phyloP scores from a whole-genome alignment of 176 grass and related monocot genomes.

The Urochloa ruziziensis region DNA sequence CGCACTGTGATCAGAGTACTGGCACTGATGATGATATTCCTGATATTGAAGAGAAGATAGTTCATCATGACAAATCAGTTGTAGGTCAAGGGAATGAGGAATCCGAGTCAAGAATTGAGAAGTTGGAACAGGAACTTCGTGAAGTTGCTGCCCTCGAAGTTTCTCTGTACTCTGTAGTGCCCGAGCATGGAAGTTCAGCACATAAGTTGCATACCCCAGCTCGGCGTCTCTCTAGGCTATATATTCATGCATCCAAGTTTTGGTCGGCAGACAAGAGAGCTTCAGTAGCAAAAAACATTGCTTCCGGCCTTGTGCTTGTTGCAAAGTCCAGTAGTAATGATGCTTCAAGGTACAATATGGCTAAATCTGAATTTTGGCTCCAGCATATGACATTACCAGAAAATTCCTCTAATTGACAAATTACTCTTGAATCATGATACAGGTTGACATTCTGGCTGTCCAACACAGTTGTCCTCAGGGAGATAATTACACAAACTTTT shows the following conservation, averaged over 20 bases:
- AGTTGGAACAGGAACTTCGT: slow-evolving; percentile 82
- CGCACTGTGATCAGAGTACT: slow-evolving; percentile 84
- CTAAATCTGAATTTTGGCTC: slow-evolving; percentile 20
- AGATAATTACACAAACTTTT: slow-evolving; percentile 79
- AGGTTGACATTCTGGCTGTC: slow-evolving; percentile 99
- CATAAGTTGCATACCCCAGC: slow-evolving; percentile 97
- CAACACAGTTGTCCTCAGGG: slow-evolving; percentile 86
- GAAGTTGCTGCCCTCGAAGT: slow-evolving; percentile 91
- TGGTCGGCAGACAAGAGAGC: slow-evolving; percentile 68
- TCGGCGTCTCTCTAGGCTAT: slow-evolving; percentile 76
- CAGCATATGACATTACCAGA: neutral
- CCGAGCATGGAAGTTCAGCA: slow-evolving; percentile 80
- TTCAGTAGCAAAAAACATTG: slow-evolving; percentile 66
- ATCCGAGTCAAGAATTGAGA: slow-evolving; percentile 59
- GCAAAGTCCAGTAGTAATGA: slow-evolving; percentile 90
- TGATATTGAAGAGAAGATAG: slow-evolving; percentile 73
- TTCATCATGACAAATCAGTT: slow-evolving; percentile 54
- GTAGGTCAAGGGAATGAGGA: slow-evolving; percentile 47
- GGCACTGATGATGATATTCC: slow-evolving; percentile 89
- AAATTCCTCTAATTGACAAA: slow-evolving; percentile 27
- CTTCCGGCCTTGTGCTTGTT: slow-evolving; percentile 75
- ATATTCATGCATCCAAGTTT: slow-evolving; percentile 71
- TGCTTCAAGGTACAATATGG: slow-evolving; percentile 77
- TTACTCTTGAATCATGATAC: slow-evolving; percentile 23
- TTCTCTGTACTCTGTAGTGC: slow-evolving; percentile 73